Conservation (phyloP, 306 rosid species). For the Medicago truncatula region DNA sequence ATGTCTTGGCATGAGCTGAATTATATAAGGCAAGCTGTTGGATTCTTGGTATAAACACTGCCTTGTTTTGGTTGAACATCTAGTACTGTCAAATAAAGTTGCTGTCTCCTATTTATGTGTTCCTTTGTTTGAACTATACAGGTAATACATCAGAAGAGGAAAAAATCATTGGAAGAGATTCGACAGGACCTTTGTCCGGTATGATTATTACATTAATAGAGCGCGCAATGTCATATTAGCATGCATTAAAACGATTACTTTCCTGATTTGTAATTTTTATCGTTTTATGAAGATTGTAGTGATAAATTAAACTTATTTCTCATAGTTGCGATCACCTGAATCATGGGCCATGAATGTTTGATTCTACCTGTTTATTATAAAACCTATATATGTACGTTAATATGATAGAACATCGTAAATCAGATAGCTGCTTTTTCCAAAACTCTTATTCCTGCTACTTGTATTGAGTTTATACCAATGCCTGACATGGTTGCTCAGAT, state of each 20-base stretch:
- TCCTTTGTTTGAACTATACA: slow-evolving; percentile 48
- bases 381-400: not conserved
- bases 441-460: slow-evolving; percentile 17
- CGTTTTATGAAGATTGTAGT: slow-evolving; percentile 27
- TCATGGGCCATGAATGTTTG: not conserved
- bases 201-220: slow-evolving; percentile 44
- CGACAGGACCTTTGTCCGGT: slow-evolving; percentile 97
- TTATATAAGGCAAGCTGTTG: slow-evolving; percentile 95
- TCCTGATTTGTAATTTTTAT: slow-evolving; percentile 14
- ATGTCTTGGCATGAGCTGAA: slow-evolving; percentile 98
- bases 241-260: not conserved
- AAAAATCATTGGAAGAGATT: slow-evolving; percentile 87
- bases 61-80: slow-evolving; percentile 24
- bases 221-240: not conserved
- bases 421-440: not conserved
- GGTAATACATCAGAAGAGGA: slow-evolving; percentile 98
- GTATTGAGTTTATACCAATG: not conserved
- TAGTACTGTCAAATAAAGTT: slow-evolving; percentile 1
- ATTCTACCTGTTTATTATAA: not conserved
- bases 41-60: slow-evolving; percentile 79
- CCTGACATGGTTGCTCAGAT: not conserved
- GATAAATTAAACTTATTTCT: slow-evolving; percentile 9
- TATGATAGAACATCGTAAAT: not conserved
- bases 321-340: not conserved
- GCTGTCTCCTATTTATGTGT: slow-evolving; percentile 35